phyloP scores from a whole-genome alignment of 371 early-diverging fungal species.

The Basidiobolus meristosporus region DNA sequence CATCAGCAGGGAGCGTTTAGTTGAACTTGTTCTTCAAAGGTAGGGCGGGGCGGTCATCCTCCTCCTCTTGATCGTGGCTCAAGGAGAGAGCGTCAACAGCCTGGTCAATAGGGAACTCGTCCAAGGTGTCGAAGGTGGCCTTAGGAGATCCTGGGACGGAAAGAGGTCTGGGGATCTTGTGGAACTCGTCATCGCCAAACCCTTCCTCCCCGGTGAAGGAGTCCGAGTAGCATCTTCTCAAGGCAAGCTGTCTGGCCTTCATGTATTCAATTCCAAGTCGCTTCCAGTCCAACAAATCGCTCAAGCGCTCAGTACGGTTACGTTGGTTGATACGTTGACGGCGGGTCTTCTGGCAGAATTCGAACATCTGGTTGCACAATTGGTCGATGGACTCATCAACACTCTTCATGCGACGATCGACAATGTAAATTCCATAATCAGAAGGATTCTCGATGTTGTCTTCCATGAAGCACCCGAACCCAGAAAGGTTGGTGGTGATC shows the following conservation, averaged over 20 bases:
- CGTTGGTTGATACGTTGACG: constrained; percentile 95
- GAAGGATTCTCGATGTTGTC: constrained; percentile 82
- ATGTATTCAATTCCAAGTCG: constrained; percentile 93
- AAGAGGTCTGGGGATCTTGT: constrained; percentile 58
- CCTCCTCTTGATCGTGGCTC: too few species aligned
- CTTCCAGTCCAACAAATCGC: constrained; percentile 95
- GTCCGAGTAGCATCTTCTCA: constrained; percentile 77
- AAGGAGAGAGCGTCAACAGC: too few species aligned
- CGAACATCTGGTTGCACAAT: constrained; percentile 70
- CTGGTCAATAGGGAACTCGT: too few species aligned
- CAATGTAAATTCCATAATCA: constrained; percentile 93
- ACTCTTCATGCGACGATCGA: constrained; percentile 81
- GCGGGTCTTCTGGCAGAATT: constrained; percentile 80
- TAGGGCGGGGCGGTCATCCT: too few species aligned
- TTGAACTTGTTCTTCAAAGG: too few species aligned
- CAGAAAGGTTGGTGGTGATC: constrained; percentile 89
- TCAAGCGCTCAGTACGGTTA: constrained; percentile 87
- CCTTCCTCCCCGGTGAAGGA: constrained; percentile 33
- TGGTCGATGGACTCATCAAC: constrained; percentile 85
- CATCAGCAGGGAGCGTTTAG: too few species aligned
- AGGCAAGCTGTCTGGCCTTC: constrained; percentile 83
- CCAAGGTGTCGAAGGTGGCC: neutral
- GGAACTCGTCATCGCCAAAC: constrained; percentile 10
- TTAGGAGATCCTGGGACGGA: constrained; percentile 59
- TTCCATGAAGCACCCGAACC: constrained; percentile 94